Conservation (phyloP, 2,329 filamentous ascomycete genomes). For the Fusarium napiforme region DNA sequence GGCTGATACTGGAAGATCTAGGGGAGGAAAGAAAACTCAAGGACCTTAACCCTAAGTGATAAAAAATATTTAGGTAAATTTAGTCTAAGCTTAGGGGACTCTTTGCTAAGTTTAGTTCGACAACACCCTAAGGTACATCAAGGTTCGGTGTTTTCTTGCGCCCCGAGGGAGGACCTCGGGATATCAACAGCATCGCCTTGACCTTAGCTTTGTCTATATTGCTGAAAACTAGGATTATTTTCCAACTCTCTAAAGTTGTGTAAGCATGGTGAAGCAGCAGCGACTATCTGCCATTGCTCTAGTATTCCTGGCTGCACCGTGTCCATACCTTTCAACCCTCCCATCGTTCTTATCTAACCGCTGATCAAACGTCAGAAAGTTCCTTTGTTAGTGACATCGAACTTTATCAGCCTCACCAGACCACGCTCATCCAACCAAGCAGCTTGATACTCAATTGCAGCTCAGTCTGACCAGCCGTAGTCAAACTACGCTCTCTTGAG, state of each 20-base stretch:
- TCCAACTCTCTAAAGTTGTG: rapidly evolving
- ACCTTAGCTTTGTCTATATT: not conserved
- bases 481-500: not conserved
- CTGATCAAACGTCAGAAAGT: rapidly evolving
- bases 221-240: rapidly evolving
- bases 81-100: too few species aligned
- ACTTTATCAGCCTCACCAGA: not conserved
- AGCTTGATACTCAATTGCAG: not conserved
- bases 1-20: not conserved
- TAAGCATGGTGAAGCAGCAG: rapidly evolving
- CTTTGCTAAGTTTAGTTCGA: too few species aligned
- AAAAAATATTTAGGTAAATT: too few species aligned
- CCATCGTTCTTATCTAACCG: not conserved
- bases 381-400: not conserved
- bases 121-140: too few species aligned
- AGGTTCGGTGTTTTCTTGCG: too few species aligned
- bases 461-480: too few species aligned
- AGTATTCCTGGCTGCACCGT: not conserved
- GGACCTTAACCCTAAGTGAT: too few species aligned
- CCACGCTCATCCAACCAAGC: not conserved
- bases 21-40: too few species aligned
- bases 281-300: not conserved
- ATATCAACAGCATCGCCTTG: not conserved
- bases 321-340: rapidly evolving
- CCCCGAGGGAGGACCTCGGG: not conserved